Percentiles rank a stretch among this genome's conserved stretches.
Evolutionary conservation across 2,329 filamentous ascomycete species (phyloP).

Genomic region (Fonsecaea nubica): DNA sequence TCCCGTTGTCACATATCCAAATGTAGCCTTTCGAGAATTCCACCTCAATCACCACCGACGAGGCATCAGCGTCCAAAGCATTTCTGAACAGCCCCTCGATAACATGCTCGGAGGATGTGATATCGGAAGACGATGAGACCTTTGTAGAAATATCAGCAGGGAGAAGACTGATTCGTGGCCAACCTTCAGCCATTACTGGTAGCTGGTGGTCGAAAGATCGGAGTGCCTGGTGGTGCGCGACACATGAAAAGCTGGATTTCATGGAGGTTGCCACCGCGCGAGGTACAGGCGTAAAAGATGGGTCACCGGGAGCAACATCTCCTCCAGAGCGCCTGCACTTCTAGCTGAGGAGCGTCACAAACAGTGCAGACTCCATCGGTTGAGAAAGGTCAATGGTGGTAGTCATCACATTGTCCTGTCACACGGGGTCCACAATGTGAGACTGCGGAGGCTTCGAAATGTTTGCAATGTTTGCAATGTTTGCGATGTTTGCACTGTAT

Average conservation of each 20-base stretch:
- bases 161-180: slow-evolving; percentile 23
- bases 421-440: too few relatives aligned
- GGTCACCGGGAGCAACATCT: slow-evolving; percentile 6
- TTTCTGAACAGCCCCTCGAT: slow-evolving; percentile 79
- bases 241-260: slow-evolving; percentile 9
- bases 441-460: too few relatives aligned
- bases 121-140: slow-evolving; percentile 82
- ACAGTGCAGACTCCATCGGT: background rate
- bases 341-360: background rate
- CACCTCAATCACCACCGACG: slow-evolving; percentile 71
- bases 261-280: slow-evolving; percentile 24
- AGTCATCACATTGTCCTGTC: background rate
- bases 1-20: slow-evolving; percentile 81
- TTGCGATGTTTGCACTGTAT: background rate
- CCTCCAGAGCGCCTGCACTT: slow-evolving; percentile 16
- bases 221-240: background rate
- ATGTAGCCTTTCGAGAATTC: slow-evolving; percentile 80
- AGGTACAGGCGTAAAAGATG: background rate
- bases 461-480: slow-evolving; percentile 1
- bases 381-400: background rate
- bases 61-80: slow-evolving; percentile 78
- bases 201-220: background rate
- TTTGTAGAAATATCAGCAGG: slow-evolving; percentile 51
- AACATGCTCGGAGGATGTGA: slow-evolving; percentile 76
- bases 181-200: slow-evolving; percentile 17